Conservation (phyloP, 2,329 filamentous ascomycete species). For the Verruconis gallopava region DNA sequence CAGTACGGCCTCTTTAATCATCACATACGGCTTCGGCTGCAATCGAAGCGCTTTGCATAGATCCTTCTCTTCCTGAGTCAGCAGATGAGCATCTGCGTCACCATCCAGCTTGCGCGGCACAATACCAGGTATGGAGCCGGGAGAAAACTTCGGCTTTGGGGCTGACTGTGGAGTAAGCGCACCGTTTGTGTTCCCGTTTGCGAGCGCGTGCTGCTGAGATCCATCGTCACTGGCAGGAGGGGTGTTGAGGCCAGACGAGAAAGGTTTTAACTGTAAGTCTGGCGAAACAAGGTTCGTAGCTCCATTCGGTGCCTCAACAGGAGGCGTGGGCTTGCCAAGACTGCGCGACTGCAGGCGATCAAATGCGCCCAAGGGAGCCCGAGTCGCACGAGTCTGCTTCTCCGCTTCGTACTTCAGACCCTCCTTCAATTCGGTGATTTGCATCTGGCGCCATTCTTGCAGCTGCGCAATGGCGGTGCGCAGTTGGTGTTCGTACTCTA, state of each 20-base stretch:
- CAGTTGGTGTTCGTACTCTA: conserved; percentile 84
- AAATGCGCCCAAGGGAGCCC: conserved; percentile 61
- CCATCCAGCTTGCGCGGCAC: conserved; percentile 49
- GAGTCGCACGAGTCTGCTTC: conserved; percentile 61
- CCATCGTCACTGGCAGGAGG: conserved; percentile 31
- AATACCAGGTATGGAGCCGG: background rate
- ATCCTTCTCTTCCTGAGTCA: conserved; percentile 73
- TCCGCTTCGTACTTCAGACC: conserved; percentile 91
- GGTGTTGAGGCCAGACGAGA: conserved; percentile 27
- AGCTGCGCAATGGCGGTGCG: conserved; percentile 80
- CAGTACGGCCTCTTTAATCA: conserved; percentile 86
- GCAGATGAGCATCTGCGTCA: conserved; percentile 64
- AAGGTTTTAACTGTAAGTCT: conserved; percentile 53
- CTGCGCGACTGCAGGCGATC: conserved; percentile 61
- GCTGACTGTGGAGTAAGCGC: background rate
- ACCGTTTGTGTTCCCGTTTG: conserved; percentile 6
- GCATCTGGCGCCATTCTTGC: conserved; percentile 82
- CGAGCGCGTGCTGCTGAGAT: conserved; percentile 24
- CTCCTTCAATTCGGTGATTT: conserved; percentile 70
- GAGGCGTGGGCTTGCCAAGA: conserved; percentile 50
- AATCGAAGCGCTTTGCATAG: conserved; percentile 74
- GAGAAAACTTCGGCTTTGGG: background rate
- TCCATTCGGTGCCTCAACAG: conserved; percentile 56
- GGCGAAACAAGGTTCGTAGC: conserved; percentile 66
- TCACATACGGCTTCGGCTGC: conserved; percentile 87